Percentiles rank a stretch among this genome's conserved stretches.
Conservation (phyloP, 2,329 filamentous ascomycete genomes). For the Microcyclospora tardicrescens region DNA sequence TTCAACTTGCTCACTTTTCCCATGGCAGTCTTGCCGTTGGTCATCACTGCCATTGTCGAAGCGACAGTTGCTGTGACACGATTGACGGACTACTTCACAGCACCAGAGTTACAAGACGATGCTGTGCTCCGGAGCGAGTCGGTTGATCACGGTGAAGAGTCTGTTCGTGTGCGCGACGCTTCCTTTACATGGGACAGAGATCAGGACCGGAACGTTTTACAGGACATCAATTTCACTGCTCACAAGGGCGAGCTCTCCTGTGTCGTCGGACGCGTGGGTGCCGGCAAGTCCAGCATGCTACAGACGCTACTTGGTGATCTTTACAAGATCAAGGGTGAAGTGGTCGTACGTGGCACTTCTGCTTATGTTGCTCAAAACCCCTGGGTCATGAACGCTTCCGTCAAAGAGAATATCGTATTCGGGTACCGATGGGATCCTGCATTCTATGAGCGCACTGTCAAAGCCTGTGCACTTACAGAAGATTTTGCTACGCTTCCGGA, state of each 20-base stretch:
- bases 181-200: slow-evolving; percentile 93
- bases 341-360: slow-evolving; percentile 65
- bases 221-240: slow-evolving; percentile 76
- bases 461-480: slow-evolving; percentile 78
- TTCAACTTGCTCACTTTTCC: slow-evolving; percentile 97
- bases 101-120: slow-evolving; percentile 81
- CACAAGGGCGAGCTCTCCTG: slow-evolving; percentile 90
- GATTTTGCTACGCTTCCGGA: slow-evolving; percentile 89
- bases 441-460: slow-evolving; percentile 87
- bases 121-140: slow-evolving; percentile 60
- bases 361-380: slow-evolving; percentile 88
- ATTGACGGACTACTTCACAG: slow-evolving; percentile 69
- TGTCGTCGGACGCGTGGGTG: slow-evolving; percentile 83
- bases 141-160: slow-evolving; percentile 69
- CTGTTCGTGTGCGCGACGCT: slow-evolving; percentile 68
- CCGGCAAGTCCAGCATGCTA: slow-evolving; percentile 87
- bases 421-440: slow-evolving; percentile 85
- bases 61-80: slow-evolving; percentile 84
- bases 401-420: slow-evolving; percentile 94
- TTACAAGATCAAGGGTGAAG: slow-evolving; percentile 76
- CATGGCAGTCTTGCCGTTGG: slow-evolving; percentile 87
- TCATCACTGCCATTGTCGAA: slow-evolving; percentile 92
- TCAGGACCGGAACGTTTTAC: slow-evolving; percentile 52
- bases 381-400: slow-evolving; percentile 97
- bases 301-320: slow-evolving; percentile 81